A percentile compares a stretch with the other conserved stretches of the same genome.
These are phyloP conservation scores for Naganishia cerealis DNA, from an alignment of 1,284 basidiomycete species.

Conservation along the genomic window DNA sequence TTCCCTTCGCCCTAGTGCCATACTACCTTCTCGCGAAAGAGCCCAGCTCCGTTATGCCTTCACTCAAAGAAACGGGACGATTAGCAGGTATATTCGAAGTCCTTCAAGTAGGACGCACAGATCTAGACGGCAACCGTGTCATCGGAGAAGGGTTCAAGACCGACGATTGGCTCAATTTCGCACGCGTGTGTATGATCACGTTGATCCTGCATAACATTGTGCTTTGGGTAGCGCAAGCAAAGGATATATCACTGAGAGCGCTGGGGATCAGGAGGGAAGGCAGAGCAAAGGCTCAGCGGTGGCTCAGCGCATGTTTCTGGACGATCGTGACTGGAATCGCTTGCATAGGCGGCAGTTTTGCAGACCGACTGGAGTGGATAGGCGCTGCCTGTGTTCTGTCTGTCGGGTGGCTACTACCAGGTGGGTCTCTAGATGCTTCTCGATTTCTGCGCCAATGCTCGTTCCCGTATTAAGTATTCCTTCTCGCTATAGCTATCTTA, in stretches of 20 bases:
- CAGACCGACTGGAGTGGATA: constrained; percentile 49
- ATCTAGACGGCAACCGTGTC: not conserved
- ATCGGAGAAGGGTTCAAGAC: constrained; percentile 27
- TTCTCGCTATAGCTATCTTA: constrained; percentile 46
- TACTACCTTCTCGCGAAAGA: constrained; percentile 51
- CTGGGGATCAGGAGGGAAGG: constrained; percentile 47
- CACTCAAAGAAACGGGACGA: constrained; percentile 3
- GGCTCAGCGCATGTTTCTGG: constrained; percentile 51
- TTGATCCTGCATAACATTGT: constrained; percentile 45
- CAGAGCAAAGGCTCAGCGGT: constrained; percentile 44
- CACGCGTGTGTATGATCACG: constrained; percentile 47
- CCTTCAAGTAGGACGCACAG: constrained; percentile 16
- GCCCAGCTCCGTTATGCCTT: constrained; percentile 14
- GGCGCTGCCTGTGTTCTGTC: constrained; percentile 49
- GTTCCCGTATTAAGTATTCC: not conserved
- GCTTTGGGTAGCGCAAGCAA: constrained; percentile 49
- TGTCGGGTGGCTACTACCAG: constrained; percentile 53
- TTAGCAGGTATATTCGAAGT: constrained; percentile 22
- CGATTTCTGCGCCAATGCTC: not conserved
- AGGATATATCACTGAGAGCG: constrained; percentile 47
- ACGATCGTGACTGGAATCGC: constrained; percentile 42
- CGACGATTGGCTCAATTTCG: constrained; percentile 52
- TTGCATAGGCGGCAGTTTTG: constrained; percentile 46
- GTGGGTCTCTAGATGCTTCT: constrained; percentile 38
- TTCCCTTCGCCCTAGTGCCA: constrained; percentile 53